These are phyloP conservation scores for Trifolium dubium DNA, from an alignment of 306 rosid species.

Conservation along the genomic window DNA sequence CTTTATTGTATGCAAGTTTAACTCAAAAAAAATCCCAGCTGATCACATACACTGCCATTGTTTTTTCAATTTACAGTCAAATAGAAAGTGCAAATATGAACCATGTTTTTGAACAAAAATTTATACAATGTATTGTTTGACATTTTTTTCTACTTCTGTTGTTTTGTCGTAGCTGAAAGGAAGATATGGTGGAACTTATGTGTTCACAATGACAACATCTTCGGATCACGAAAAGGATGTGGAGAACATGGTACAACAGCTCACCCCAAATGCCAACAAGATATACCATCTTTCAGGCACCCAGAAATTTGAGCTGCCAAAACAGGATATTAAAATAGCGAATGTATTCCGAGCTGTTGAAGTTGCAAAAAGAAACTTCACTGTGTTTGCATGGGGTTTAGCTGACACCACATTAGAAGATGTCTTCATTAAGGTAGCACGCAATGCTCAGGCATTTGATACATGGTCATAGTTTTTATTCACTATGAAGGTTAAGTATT, in stretches of 20 bases:
- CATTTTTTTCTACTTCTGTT: conserved; percentile 9
- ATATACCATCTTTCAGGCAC: conserved; percentile 86
- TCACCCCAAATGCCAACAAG: conserved; percentile 72
- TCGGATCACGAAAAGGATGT: conserved; percentile 67
- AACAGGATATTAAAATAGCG: conserved; percentile 70
- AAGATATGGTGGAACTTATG: conserved; percentile 91
- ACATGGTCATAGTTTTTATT: conserved; percentile 47
- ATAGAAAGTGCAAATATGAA: conserved; percentile 9
- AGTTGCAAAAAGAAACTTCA: conserved; percentile 68
- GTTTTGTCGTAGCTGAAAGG: conserved; percentile 69
- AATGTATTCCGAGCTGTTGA: conserved; percentile 80
- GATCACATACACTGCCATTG: background rate
- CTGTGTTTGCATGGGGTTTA: conserved; percentile 87
- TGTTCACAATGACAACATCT: conserved; percentile 91
- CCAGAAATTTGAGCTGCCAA: conserved; percentile 90
- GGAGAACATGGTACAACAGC: conserved; percentile 60
- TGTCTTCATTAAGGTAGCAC: conserved; percentile 89
- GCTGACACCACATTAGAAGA: conserved; percentile 88
- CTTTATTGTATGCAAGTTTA: background rate
- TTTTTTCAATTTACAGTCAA: conserved; percentile 6
- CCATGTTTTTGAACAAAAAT: background rate
- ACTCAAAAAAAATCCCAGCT: background rate
- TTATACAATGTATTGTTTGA: background rate
- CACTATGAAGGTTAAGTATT: conserved; percentile 5
- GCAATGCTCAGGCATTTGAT: conserved; percentile 55